phyloP scores from a whole-genome alignment of 306 rosid species.

The Glycine soja region DNA sequence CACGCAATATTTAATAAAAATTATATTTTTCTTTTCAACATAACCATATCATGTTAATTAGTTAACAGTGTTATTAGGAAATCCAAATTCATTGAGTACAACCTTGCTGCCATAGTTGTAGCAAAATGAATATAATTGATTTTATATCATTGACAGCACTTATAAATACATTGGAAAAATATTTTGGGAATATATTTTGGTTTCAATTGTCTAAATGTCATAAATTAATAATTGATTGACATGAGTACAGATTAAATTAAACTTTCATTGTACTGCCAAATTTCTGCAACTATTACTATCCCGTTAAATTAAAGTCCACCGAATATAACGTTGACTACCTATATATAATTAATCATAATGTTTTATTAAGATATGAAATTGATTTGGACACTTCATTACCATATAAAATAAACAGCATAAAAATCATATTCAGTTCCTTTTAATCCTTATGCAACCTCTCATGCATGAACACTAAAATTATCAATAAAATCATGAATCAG shows the following conservation, averaged over 20 bases:
- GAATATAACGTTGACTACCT: neutral
- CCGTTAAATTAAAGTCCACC: neutral
- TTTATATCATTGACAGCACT: conserved; percentile 1
- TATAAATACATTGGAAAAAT: neutral
- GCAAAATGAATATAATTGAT: conserved; percentile 28
- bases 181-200: neutral
- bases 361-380: conserved; percentile 2
- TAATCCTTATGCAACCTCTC: neutral
- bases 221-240: neutral
- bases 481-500: neutral
- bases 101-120: conserved; percentile 40
- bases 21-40: neutral
- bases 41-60: neutral
- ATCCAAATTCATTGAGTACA: neutral
- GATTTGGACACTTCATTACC: neutral
- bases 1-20: neutral
- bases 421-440: neutral
- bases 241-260: neutral
- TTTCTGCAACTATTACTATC: neutral
- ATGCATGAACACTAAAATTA: neutral
- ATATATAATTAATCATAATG: neutral
- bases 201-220: neutral
- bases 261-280: neutral
- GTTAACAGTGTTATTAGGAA: neutral
- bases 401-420: neutral